phyloP scores from a whole-genome alignment of 78 protist genomes.

The Dictyostelium brefeldianum region DNA sequence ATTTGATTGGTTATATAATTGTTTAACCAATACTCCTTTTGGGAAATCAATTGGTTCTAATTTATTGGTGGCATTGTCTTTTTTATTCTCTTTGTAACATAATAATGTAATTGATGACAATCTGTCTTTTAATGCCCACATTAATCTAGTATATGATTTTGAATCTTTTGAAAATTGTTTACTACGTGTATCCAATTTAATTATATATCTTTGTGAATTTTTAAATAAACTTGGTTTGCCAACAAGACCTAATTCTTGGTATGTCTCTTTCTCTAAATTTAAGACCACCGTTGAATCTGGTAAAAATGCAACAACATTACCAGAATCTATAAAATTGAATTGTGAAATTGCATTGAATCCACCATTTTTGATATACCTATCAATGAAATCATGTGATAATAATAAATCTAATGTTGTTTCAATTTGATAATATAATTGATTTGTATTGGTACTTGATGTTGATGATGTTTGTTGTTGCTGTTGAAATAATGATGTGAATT shows the following conservation, averaged over 20 bases:
- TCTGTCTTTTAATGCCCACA: conserved; percentile 43
- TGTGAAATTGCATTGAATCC: conserved; percentile 67
- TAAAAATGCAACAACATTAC: conserved; percentile 72
- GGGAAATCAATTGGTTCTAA: conserved; percentile 31
- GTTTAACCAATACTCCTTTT: conserved; percentile 3
- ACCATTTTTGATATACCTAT: conserved; percentile 42
- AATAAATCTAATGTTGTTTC: conserved; percentile 38
- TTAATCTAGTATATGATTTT: conserved; percentile 8
- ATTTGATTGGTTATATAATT: background rate
- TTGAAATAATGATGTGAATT: background rate
- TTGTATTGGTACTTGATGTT: background rate
- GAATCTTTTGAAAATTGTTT: conserved; percentile 22
- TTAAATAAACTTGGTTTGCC: conserved; percentile 18
- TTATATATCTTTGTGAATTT: conserved; percentile 21
- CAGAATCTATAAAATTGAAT: conserved; percentile 30
- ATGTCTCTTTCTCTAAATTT: conserved; percentile 69
- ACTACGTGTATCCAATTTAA: conserved; percentile 14
- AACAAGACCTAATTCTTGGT: conserved; percentile 38
- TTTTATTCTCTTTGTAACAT: background rate
- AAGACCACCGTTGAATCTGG: conserved; percentile 40
- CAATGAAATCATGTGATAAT: conserved; percentile 12
- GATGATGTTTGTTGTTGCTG: background rate
- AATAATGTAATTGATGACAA: background rate
- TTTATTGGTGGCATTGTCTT: background rate
- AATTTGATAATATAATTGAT: conserved; percentile 17